Evolutionary conservation across 352 stramenopile genomes (phyloP).

Genomic region (Phytophthora litchii): DNA sequence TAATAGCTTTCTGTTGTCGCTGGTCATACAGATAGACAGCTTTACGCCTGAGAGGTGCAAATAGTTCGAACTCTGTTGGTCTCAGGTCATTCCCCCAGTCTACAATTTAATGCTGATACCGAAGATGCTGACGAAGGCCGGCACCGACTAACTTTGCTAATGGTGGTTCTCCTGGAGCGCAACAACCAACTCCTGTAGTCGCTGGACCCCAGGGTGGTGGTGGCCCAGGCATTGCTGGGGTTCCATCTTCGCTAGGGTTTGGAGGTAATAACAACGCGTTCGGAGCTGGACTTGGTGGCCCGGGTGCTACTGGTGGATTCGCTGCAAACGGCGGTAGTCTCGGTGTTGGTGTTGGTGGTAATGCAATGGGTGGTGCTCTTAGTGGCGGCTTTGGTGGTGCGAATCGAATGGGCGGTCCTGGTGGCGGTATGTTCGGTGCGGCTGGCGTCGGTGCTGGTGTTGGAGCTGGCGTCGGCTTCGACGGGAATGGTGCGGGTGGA

Average conservation of each 20-base stretch:
- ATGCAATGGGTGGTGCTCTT: conserved; percentile 10
- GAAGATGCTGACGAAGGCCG: conserved; percentile 21
- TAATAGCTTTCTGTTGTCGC: too few relatives aligned
- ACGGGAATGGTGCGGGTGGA: conserved; percentile 6
- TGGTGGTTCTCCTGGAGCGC: not conserved
- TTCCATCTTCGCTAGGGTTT: not conserved
- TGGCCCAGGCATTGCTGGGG: conserved; percentile 1
- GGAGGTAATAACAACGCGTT: conserved; percentile 8
- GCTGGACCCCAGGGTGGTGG: not conserved
- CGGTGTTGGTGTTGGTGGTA: conserved; percentile 5
- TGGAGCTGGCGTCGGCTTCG: conserved; percentile 9
- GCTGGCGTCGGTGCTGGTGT: conserved; percentile 2
- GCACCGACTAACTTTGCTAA: conserved; percentile 18
- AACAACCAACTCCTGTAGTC: conserved; percentile 9
- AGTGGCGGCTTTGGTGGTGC: conserved; percentile 6
- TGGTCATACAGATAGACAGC: too few relatives aligned
- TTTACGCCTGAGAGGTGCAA: too few relatives aligned
- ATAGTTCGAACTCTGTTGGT: too few relatives aligned
- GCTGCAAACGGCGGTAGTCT: conserved; percentile 3
- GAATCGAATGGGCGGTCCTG: conserved; percentile 14
- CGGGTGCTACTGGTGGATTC: conserved; percentile 3
- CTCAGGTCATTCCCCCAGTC: too few relatives aligned
- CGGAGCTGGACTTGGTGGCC: conserved; percentile 5
- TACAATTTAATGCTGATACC: conserved; percentile 9
- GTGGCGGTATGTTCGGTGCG: conserved; percentile 7